Percentiles rank a stretch among this genome's conserved stretches.
Evolutionary conservation across 2,329 filamentous ascomycete species (phyloP).

Genomic region (Furcasterigmium sp.): DNA sequence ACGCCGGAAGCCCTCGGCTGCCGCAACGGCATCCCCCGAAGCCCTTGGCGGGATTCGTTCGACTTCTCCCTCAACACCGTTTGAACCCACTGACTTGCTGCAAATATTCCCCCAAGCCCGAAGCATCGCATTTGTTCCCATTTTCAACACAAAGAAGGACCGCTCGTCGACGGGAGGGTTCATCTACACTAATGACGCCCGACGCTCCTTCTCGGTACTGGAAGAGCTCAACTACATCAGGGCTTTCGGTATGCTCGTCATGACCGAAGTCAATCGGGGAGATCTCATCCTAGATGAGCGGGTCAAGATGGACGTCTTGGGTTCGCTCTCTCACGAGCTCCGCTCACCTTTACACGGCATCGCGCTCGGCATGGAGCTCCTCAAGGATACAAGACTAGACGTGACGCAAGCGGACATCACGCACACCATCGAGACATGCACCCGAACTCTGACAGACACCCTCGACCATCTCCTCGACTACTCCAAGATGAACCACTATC

Average conservation of each 20-base stretch:
- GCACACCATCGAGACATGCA: slow-evolving; percentile 38
- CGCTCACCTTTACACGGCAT: slow-evolving; percentile 52
- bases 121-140: no score
- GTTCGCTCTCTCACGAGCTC: slow-evolving; percentile 53
- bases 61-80: no score
- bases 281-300: slow-evolving; percentile 28
- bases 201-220: slow-evolving; percentile 34
- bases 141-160: no score
- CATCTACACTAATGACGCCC: slow-evolving; percentile 37
- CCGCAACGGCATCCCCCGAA: no score
- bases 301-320: slow-evolving; percentile 52
- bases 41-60: no score
- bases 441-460: slow-evolving; percentile 40
- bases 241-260: slow-evolving; percentile 48
- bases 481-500: slow-evolving; percentile 28
- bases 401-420: slow-evolving; percentile 34
- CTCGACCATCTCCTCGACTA: slow-evolving; percentile 42
- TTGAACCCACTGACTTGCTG: no score
- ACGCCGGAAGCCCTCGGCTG: no score
- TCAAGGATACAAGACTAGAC: slow-evolving; percentile 33
- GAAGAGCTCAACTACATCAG: slow-evolving; percentile 45
- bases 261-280: slow-evolving; percentile 48
- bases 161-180: no score
- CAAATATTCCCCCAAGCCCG: no score
- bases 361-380: slow-evolving; percentile 42